Conservation (phyloP, 495 filamentous ascomycete genomes). For the Oidiodendron maius region DNA sequence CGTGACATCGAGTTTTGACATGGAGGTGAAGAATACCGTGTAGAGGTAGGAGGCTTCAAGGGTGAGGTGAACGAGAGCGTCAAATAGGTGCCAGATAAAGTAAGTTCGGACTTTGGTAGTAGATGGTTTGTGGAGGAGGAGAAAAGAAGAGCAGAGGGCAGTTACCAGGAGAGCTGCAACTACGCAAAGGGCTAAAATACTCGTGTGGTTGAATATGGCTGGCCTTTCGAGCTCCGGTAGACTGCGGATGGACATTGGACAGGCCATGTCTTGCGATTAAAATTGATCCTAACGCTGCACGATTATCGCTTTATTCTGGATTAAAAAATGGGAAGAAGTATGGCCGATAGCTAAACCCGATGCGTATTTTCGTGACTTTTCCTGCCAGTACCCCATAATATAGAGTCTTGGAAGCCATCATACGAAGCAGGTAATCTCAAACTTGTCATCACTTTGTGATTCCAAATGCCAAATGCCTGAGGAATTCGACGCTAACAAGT, state of each 20-base stretch:
- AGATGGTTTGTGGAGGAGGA: not conserved
- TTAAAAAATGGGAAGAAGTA: too few species aligned
- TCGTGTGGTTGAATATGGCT: not conserved
- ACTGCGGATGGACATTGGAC: not conserved
- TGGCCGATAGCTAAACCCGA: too few species aligned
- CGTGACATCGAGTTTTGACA: conserved; percentile 1
- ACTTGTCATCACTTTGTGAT: too few species aligned
- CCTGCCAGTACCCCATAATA: too few species aligned
- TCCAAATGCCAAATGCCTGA: too few species aligned
- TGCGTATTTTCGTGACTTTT: too few species aligned
- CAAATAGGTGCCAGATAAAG: conserved; percentile 94
- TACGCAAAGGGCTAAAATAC: not conserved
- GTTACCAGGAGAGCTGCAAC: not conserved
- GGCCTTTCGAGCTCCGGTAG: conserved; percentile 1
- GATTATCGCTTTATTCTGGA: too few species aligned
- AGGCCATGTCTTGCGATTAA: not conserved
- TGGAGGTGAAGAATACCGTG: conserved; percentile 79
- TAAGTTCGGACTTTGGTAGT: conserved; percentile 47
- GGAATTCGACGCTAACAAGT: too few species aligned
- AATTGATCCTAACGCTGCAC: too few species aligned
- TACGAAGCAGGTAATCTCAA: too few species aligned
- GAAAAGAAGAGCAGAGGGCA: not conserved
- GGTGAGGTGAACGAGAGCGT: conserved; percentile 79
- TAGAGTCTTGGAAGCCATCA: too few species aligned
- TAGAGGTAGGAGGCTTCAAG: conserved; percentile 89